These are phyloP conservation scores for Daphne laureola DNA, from an alignment of 441 rosid species.

Conservation along the genomic window DNA sequence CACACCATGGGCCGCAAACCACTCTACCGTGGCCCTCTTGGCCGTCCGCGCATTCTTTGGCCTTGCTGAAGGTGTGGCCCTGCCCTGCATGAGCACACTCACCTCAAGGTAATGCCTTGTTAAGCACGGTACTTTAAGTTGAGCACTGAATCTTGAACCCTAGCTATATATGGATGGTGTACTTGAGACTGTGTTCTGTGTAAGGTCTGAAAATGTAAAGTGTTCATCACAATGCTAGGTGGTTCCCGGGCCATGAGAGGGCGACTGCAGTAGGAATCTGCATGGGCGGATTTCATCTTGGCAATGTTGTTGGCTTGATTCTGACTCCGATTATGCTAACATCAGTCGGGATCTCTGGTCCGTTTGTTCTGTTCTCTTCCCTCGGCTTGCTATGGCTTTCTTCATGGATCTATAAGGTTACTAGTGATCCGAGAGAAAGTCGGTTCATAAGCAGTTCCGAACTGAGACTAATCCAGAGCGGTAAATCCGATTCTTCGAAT, in stretches of 20 bases:
- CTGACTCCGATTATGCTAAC: conserved; percentile 76
- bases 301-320: conserved; percentile 70
- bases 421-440: conserved; percentile 61
- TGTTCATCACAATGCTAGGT: conserved; percentile 24
- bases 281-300: conserved; percentile 97
- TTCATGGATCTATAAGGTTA: conserved; percentile 46
- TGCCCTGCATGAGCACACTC: conserved; percentile 85
- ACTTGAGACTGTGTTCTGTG: no score
- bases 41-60: conserved; percentile 81
- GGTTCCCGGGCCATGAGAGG: conserved; percentile 77
- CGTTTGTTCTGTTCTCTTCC: conserved; percentile 68
- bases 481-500: conserved; percentile 38
- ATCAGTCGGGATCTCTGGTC: conserved; percentile 61
- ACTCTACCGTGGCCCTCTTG: conserved; percentile 60
- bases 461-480: conserved; percentile 62
- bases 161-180: no score
- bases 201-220: no score
- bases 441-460: conserved; percentile 49
- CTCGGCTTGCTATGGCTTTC: conserved; percentile 70
- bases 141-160: no score
- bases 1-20: conserved; percentile 89
- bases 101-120: conserved; percentile 44
- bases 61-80: conserved; percentile 86
- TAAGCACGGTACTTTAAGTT: no score
- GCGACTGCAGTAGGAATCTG: conserved; percentile 88